Percentiles rank a stretch among this genome's conserved stretches.
Evolutionary conservation across 1,284 basidiomycete genomes (phyloP).

Genomic region (Abortiporus biennis): DNA sequence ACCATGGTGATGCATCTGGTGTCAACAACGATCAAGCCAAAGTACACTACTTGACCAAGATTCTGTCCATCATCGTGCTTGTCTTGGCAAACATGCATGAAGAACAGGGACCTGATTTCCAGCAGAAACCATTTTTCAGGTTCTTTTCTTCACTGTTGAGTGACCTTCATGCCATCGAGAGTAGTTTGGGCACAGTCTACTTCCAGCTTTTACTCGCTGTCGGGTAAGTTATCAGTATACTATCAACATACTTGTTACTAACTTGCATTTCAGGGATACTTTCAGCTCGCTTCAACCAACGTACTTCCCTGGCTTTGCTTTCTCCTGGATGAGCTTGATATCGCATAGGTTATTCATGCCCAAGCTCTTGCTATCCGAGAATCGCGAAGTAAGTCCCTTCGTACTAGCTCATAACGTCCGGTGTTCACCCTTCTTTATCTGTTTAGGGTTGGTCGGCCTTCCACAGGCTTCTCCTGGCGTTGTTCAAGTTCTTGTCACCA

Average conservation of each 20-base stretch:
- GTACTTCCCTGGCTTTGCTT: slow-evolving; percentile 97
- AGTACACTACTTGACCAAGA: slow-evolving; percentile 96
- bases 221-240: slow-evolving; percentile 43
- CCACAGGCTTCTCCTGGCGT: slow-evolving; percentile 88
- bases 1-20: slow-evolving; percentile 90
- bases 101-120: slow-evolving; percentile 86
- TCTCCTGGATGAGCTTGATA: slow-evolving; percentile 96
- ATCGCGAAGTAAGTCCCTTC: slow-evolving; percentile 61
- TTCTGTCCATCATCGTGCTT: slow-evolving; percentile 94
- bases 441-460: slow-evolving; percentile 95
- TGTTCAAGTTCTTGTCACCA: slow-evolving; percentile 91
- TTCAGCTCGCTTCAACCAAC: slow-evolving; percentile 95
- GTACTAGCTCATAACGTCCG: neutral
- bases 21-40: slow-evolving; percentile 91
- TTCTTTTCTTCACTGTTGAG: slow-evolving; percentile 97
- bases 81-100: slow-evolving; percentile 95
- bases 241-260: slow-evolving; percentile 3
- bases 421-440: slow-evolving; percentile 1
- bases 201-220: slow-evolving; percentile 87
- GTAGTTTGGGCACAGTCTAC: slow-evolving; percentile 81
- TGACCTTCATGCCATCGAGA: slow-evolving; percentile 84
- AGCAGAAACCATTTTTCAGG: slow-evolving; percentile 97
- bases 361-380: slow-evolving; percentile 80
- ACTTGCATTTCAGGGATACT: slow-evolving; percentile 63
- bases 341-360: slow-evolving; percentile 98